Base-by-base conservation (phyloP, 495 filamentous ascomycete species). In the Bacidia rubella region DNA sequence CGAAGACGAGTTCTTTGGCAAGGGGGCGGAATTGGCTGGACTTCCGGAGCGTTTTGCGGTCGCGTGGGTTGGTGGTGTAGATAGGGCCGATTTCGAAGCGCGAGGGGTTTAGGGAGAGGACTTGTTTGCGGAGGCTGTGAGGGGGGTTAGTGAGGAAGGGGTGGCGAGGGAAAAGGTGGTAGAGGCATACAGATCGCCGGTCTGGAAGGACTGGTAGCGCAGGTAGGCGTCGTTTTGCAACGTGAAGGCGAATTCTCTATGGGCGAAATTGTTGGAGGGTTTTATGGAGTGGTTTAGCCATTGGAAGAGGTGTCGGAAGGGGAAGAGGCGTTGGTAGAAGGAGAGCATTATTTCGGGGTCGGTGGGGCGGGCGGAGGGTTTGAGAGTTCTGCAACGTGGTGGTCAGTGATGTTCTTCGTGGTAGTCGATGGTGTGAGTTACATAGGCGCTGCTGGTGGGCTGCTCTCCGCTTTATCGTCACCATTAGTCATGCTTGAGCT, bases 81-180 rank as follows among this genome's bases (percentile, higher is more conserved):
- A 96, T 85, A 10, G 92, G 92, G 9, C 92, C 92, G 62, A 98
- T 96, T 70, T 98, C 92, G 69, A 98, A 96, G 65, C 93, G 87
- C 19, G 85, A 82, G 20, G 92, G 93, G 57, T 92, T 88, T 62
- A 85, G 77, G 10, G 77, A 76, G 1, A 98, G 67, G 45, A 95
- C 83, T 52, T 96, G 89, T 68, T 95, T 95, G 21, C 90, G 87
- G 46, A 98, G 78, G 3, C 86, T 92, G 42, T 11, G 26, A 5
- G 29, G 42, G 48, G 12, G 47, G 55, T 54, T 15, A 60, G 53
- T 17, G 7, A 9, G 41, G 17, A 44, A 5, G 7, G 7, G 41
- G 7, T 9, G 41, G 41, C 5, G 9, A 9, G 41, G 41, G 15
- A 44, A 9, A 44, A 7, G 41, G 9, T 9, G 9, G 15, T 35